Percentiles rank a stretch among this genome's conserved stretches.
These are phyloP conservation scores for Ganoderma boninense DNA, from an alignment of 1,284 basidiomycete genomes.

Conservation along the genomic window DNA sequence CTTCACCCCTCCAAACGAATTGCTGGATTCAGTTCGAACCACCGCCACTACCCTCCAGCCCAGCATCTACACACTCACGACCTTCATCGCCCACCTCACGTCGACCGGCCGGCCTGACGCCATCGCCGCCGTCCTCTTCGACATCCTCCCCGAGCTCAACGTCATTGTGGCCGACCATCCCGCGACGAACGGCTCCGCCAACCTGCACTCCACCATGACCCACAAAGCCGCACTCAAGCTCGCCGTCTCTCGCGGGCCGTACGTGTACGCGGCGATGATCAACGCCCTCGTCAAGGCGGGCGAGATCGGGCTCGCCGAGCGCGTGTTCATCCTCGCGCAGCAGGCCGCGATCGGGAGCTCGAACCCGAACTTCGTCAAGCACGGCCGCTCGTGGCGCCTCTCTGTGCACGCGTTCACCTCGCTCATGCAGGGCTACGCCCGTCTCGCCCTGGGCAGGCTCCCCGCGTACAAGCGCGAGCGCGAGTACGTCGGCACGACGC, in stretches of 20 bases:
- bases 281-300: slow-evolving; percentile 68
- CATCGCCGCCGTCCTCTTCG: slow-evolving; percentile 55
- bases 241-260: slow-evolving; percentile 61
- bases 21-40: slow-evolving; percentile 23
- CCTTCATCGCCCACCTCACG: slow-evolving; percentile 61
- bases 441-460: slow-evolving; percentile 50
- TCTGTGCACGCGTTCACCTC: slow-evolving; percentile 74
- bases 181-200: slow-evolving; percentile 40
- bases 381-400: slow-evolving; percentile 62
- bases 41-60: slow-evolving; percentile 10
- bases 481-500: slow-evolving; percentile 11
- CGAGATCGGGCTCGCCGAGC: slow-evolving; percentile 62
- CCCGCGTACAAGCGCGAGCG: slow-evolving; percentile 10
- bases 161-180: slow-evolving; percentile 49
- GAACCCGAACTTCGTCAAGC: slow-evolving; percentile 39
- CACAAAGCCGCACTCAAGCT: slow-evolving; percentile 47
- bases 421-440: slow-evolving; percentile 72
- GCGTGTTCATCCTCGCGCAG: slow-evolving; percentile 68
- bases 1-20: slow-evolving; percentile 29
- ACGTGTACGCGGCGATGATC: slow-evolving; percentile 64
- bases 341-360: slow-evolving; percentile 64
- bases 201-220: slow-evolving; percentile 35
- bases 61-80: slow-evolving; percentile 56
- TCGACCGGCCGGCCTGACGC: slow-evolving; percentile 56
- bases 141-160: slow-evolving; percentile 62